Conservation (phyloP, 129 eudicot genomes). For the Lactuca saligna region DNA sequence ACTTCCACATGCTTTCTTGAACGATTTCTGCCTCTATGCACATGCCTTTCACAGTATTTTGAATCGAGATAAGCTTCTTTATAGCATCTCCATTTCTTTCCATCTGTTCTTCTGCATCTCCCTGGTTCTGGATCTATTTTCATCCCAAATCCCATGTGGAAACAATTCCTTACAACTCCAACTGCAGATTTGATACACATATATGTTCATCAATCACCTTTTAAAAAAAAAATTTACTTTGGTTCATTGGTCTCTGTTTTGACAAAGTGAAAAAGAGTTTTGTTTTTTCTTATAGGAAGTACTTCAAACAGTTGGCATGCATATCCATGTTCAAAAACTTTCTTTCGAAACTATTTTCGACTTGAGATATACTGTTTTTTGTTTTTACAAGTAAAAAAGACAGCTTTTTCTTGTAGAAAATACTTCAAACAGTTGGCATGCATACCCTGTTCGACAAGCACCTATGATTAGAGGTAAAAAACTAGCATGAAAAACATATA, state of each 20-base stretch:
- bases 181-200: conserved; percentile 38
- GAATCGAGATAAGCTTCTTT: conserved; percentile 88
- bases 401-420: not conserved
- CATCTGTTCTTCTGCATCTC: conserved; percentile 94
- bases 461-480: no score
- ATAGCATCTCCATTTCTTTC: conserved; percentile 94
- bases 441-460: not conserved
- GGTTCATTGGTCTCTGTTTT: not conserved
- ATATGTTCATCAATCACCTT: not conserved
- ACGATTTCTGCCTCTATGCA: conserved; percentile 99
- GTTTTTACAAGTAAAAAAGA: conserved; percentile 2
- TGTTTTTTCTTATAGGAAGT: not conserved
- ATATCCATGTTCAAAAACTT: not conserved
- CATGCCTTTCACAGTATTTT: conserved; percentile 96
- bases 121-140: conserved; percentile 98
- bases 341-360: not conserved
- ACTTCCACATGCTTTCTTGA: conserved; percentile 99
- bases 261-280: not conserved
- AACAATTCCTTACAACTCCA: conserved; percentile 83
- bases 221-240: not conserved
- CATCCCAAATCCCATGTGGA: conserved; percentile 80
- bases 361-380: not conserved
- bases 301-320: conserved; percentile 1
- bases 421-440: conserved; percentile 25
- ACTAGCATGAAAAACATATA: not conserved